Percentiles rank a stretch among this genome's conserved stretches.
phyloP scores from a whole-genome alignment of 495 filamentous ascomycete genomes.

The Penicillium verhagenii region DNA sequence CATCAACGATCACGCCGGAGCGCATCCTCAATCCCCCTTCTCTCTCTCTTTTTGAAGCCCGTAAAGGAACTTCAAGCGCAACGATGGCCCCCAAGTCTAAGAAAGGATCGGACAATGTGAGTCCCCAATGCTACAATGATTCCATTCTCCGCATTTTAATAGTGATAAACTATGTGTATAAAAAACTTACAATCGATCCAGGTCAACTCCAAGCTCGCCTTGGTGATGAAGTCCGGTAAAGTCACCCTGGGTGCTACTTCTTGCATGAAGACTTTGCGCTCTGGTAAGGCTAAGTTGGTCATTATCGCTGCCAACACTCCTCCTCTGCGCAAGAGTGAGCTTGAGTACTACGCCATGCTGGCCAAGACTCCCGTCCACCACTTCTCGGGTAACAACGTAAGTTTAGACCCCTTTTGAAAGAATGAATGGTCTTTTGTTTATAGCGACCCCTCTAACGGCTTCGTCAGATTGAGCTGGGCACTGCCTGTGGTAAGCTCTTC shows the following conservation, averaged over 20 bases:
- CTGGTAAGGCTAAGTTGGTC: constrained; percentile 60
- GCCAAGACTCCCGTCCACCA: constrained; percentile 93
- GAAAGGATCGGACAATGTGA: constrained; percentile 78
- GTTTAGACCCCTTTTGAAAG: constrained; percentile 38
- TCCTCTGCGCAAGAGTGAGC: constrained; percentile 88
- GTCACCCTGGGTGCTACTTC: constrained; percentile 89
- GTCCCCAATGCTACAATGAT: constrained; percentile 1
- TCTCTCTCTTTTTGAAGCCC: constrained; percentile 21
- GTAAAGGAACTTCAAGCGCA: constrained; percentile 40
- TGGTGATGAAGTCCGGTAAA: constrained; percentile 96
- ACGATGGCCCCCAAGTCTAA: constrained; percentile 89
- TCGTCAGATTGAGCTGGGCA: constrained; percentile 90
- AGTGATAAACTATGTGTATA: neutral
- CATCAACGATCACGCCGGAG: constrained; percentile 31
- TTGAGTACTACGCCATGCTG: constrained; percentile 90
- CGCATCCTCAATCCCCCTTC: constrained; percentile 26
- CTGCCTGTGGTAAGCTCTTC: constrained; percentile 85
- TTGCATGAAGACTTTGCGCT: constrained; percentile 89
- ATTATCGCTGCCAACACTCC: constrained; percentile 91
- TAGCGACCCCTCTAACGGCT: constrained; percentile 24
- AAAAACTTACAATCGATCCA: constrained; percentile 8
- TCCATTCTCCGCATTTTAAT: neutral
- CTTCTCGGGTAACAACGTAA: constrained; percentile 96
- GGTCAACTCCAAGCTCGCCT: constrained; percentile 82
- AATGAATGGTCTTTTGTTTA: constrained; percentile 51